These are phyloP conservation scores for Cantharellus cinnabarinus DNA, from an alignment of 768 basidiomycete genomes.

Conservation along the genomic window DNA sequence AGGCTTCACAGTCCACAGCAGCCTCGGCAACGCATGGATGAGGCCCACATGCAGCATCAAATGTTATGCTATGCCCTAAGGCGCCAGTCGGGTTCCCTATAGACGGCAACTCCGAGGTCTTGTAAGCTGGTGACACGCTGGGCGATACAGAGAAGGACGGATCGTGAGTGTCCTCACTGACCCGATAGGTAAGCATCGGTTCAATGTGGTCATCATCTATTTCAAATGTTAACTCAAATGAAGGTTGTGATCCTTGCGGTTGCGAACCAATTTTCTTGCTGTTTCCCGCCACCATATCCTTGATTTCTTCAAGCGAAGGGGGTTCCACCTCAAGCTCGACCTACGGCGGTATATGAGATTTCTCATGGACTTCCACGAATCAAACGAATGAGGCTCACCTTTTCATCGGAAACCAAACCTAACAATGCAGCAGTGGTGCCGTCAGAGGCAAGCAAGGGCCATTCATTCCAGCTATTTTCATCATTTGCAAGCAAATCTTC, in stretches of 20 bases:
- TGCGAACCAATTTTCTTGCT: not conserved
- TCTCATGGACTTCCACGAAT: not conserved
- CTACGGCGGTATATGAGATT: slow-evolving; percentile 18
- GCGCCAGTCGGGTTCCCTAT: not conserved
- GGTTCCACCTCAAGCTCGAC: slow-evolving; percentile 57
- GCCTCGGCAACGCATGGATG: not conserved
- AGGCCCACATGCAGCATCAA: not conserved
- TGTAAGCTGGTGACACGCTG: too few relatives aligned
- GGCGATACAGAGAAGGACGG: not conserved
- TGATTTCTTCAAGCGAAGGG: slow-evolving; percentile 22
- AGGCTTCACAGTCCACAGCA: not conserved
- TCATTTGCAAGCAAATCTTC: slow-evolving; percentile 30
- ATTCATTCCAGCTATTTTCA: slow-evolving; percentile 38
- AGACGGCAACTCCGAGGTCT: not conserved
- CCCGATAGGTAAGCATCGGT: not conserved
- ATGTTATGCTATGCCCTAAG: too few relatives aligned
- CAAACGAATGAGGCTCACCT: slow-evolving; percentile 22
- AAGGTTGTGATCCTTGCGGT: not conserved
- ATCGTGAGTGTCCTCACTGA: not conserved
- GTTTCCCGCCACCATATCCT: not conserved
- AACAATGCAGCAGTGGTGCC: slow-evolving; percentile 63
- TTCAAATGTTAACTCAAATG: not conserved
- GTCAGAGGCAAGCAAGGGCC: slow-evolving; percentile 61
- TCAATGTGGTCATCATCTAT: slow-evolving; percentile 1
- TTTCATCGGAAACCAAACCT: slow-evolving; percentile 63